Percentiles rank a stretch among this genome's conserved stretches.
Conservation (phyloP, 805 yeast genomes). For the Candida nemodendra region DNA sequence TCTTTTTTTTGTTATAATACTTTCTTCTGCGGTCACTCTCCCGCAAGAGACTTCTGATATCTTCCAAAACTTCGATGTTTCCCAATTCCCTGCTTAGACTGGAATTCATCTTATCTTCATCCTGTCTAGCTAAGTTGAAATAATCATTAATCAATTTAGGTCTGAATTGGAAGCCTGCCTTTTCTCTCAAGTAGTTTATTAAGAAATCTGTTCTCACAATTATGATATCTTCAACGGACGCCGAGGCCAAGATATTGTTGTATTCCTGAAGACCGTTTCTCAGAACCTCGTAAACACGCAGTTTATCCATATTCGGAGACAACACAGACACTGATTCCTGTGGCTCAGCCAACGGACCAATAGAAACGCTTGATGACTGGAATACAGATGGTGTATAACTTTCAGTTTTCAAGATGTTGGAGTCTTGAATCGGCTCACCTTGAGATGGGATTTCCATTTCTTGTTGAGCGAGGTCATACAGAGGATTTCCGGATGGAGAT, state of each 20-base stretch:
- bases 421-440: constrained; percentile 3
- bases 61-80: constrained; percentile 13
- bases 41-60: constrained; percentile 21
- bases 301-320: constrained; percentile 6
- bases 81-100: constrained; percentile 14
- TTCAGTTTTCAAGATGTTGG: too few species aligned
- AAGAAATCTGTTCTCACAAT: constrained; percentile 28
- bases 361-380: neutral
- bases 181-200: constrained; percentile 19
- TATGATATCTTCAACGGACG: constrained; percentile 18
- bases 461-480: constrained; percentile 3
- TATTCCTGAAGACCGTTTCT: constrained; percentile 27
- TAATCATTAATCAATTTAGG: constrained; percentile 28
- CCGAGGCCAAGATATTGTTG: constrained; percentile 17
- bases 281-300: constrained; percentile 14
- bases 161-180: constrained; percentile 19
- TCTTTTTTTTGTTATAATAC: constrained; percentile 26
- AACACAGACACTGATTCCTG: neutral
- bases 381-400: too few species aligned
- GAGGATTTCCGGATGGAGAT: constrained; percentile 13
- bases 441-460: constrained; percentile 1
- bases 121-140: constrained; percentile 23
- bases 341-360: neutral
- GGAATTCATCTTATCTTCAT: constrained; percentile 15
- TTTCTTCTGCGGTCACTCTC: constrained; percentile 30